These are phyloP conservation scores for Epichloe typhina DNA, from an alignment of 2,329 filamentous ascomycete genomes.

Conservation along the genomic window DNA sequence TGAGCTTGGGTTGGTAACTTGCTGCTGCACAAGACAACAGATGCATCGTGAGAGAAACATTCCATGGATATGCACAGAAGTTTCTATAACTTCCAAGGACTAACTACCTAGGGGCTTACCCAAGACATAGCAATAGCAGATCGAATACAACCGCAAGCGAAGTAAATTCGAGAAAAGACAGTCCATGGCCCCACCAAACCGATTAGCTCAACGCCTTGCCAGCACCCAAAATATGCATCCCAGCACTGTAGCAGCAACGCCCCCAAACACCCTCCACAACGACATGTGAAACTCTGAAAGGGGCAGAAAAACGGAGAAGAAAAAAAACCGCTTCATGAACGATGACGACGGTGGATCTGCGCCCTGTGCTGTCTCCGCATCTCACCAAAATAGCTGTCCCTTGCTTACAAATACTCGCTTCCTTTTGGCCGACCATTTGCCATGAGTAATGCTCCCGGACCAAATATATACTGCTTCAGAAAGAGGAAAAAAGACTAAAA, in stretches of 20 bases:
- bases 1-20: neutral
- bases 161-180: too few species aligned
- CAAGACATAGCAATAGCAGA: too few species aligned
- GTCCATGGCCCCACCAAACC: neutral
- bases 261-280: neutral
- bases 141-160: too few species aligned
- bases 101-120: too few species aligned
- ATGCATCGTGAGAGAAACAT: too few species aligned
- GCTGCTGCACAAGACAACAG: too few species aligned
- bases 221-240: too few species aligned
- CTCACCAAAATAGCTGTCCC: neutral
- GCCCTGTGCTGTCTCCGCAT: neutral
- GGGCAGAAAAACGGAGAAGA: neutral
- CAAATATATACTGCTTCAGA: neutral
- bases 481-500: neutral
- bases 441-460: neutral
- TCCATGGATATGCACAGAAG: too few species aligned
- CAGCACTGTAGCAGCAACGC: slow-evolving; percentile 3
- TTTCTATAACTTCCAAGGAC: too few species aligned
- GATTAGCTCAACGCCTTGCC: slow-evolving; percentile 1
- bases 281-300: neutral
- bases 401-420: neutral
- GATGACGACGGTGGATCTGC: neutral
- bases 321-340: neutral
- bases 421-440: neutral